Percentiles rank a stretch among this genome's conserved stretches.
Conservation (phyloP, 1,284 basidiomycete species). For the Sporisorium exsertum region DNA sequence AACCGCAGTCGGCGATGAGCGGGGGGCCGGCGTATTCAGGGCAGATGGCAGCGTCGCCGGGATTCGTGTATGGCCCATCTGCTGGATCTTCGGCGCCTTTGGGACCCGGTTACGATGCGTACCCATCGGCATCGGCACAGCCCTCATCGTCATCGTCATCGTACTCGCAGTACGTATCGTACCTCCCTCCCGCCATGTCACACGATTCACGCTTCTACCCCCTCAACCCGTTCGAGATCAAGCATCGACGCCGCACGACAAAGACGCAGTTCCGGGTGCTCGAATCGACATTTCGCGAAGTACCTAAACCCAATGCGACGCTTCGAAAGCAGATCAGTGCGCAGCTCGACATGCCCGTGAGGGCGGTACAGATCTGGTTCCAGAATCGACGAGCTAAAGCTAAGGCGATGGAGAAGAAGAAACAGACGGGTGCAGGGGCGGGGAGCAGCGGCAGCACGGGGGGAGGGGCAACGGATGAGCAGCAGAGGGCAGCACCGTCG, state of each 20-base stretch:
- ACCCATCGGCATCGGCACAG: neutral
- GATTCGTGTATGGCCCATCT: constrained; percentile 25
- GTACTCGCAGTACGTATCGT: constrained; percentile 35
- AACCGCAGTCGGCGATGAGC: constrained; percentile 1
- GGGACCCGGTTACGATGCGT: neutral
- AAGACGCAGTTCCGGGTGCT: constrained; percentile 61
- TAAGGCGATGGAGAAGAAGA: constrained; percentile 53
- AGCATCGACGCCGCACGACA: constrained; percentile 61
- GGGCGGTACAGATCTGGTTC: constrained; percentile 63
- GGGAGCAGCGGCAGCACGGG: too few relatives aligned
- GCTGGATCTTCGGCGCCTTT: constrained; percentile 9
- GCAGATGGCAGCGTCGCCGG: constrained; percentile 5
- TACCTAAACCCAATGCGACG: constrained; percentile 59
- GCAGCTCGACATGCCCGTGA: constrained; percentile 59
- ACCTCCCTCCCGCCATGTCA: constrained; percentile 17
- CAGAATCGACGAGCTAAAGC: constrained; percentile 63
- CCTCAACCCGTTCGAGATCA: constrained; percentile 63
- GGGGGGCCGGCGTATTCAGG: neutral
- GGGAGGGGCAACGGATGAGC: neutral
- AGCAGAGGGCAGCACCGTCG: constrained; percentile 2
- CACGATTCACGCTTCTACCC: constrained; percentile 43
- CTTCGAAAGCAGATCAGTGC: constrained; percentile 51
- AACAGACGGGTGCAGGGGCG: neutral
- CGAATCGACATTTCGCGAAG: constrained; percentile 58
- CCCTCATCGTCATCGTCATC: constrained; percentile 1